Evolutionary conservation across 164 flowering plant species (phyloP).

Genomic region (Taxillus chinensis): DNA sequence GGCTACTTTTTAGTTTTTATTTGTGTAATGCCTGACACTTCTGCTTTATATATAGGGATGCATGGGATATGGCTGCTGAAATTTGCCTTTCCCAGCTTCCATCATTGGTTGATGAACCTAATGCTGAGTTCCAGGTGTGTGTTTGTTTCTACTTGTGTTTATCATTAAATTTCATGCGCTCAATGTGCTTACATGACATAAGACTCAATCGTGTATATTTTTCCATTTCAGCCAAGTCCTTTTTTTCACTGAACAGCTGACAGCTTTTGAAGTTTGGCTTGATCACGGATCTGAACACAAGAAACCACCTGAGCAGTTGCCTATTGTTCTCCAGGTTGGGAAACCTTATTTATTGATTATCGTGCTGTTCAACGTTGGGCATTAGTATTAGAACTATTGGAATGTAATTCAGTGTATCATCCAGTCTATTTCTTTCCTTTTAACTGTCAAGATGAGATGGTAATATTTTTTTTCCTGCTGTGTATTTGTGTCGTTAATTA

Average conservation of each 20-base stretch:
- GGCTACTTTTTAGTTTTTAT: background rate
- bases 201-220: background rate
- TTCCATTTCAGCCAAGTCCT: conserved; percentile 70
- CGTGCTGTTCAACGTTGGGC: no score
- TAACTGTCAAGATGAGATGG: background rate
- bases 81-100: conserved; percentile 90
- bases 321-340: conserved; percentile 90
- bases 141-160: background rate
- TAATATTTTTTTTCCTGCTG: background rate
- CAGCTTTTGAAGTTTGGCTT: conserved; percentile 98
- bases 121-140: conserved; percentile 78
- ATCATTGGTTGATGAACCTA: conserved; percentile 60
- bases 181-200: background rate
- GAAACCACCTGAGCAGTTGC: conserved; percentile 96
- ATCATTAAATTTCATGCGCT: background rate
- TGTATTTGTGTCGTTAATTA: no score
- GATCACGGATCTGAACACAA: conserved; percentile 91
- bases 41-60: conserved; percentile 55
- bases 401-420: no score
- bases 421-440: no score
- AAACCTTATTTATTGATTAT: conserved; percentile 1
- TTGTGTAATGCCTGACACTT: no score
- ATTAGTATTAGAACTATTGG: no score
- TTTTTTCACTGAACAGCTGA: conserved; percentile 92
- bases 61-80: conserved; percentile 99